A percentile compares a stretch with the other conserved stretches of the same genome.
phyloP scores from a whole-genome alignment of 805 yeast species.

The Ogataea nonfermentans region DNA sequence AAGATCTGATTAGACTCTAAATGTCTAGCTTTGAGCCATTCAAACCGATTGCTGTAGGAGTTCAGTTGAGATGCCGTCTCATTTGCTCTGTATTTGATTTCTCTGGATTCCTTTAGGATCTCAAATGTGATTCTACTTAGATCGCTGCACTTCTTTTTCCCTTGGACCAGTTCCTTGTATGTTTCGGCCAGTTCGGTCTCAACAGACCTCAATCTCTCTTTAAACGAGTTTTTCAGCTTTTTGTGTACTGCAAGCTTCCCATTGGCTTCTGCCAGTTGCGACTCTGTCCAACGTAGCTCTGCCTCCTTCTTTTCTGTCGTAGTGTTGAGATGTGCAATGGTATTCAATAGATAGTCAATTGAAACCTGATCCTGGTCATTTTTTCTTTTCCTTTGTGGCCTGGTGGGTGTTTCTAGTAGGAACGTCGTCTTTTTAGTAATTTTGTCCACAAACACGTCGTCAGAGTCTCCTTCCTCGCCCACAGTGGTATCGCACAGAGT shows the following conservation, averaged over 20 bases:
- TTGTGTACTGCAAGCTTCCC: slow-evolving; percentile 7
- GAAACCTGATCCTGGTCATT: slow-evolving; percentile 11
- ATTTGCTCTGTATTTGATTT: slow-evolving; percentile 7
- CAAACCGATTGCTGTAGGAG: slow-evolving; percentile 13
- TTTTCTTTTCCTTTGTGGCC: slow-evolving; percentile 2
- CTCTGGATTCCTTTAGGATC: slow-evolving; percentile 10
- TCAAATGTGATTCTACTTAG: slow-evolving; percentile 3
- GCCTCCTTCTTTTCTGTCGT: slow-evolving; percentile 3
- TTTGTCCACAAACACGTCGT: slow-evolving; percentile 6
- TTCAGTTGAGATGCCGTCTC: slow-evolving; percentile 13
- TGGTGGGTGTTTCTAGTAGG: slow-evolving; percentile 2
- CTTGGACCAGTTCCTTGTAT: slow-evolving; percentile 5
- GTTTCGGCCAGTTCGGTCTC: slow-evolving; percentile 5
- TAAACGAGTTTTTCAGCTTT: slow-evolving; percentile 10
- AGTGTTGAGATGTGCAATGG: slow-evolving; percentile 16
- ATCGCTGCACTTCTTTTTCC: slow-evolving; percentile 6
- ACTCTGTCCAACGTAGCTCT: slow-evolving; percentile 8
- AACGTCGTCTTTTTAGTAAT: not conserved
- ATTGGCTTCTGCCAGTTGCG: slow-evolving; percentile 8
- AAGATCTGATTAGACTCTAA: slow-evolving; percentile 8
- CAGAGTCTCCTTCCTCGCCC: slow-evolving; percentile 5
- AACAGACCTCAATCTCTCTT: slow-evolving; percentile 8
- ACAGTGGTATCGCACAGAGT: slow-evolving; percentile 2
- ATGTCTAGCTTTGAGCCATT: slow-evolving; percentile 17
- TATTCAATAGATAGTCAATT: slow-evolving; percentile 22